Conservation (phyloP, 179 eudicot species). For the Beta macrorhiza region DNA sequence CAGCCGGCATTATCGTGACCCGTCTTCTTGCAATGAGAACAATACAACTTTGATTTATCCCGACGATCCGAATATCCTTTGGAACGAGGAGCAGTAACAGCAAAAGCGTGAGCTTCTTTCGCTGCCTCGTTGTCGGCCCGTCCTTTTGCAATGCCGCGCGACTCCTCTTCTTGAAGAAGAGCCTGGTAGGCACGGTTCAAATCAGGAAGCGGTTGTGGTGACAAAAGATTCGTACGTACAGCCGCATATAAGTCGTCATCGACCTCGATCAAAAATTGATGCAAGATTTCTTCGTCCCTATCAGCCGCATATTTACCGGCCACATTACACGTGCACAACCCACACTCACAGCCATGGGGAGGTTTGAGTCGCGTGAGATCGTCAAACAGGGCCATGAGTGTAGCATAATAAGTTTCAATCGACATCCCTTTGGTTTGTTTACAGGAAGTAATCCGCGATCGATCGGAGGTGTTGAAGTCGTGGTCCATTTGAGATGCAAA, state of each 20-base stretch:
- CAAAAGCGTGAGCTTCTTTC: not conserved
- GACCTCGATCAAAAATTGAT: too few species aligned
- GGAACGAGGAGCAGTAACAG: not conserved
- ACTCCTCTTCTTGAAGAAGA: too few species aligned
- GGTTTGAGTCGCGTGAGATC: not conserved
- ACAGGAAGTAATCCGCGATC: not conserved
- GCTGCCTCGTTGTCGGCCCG: not conserved
- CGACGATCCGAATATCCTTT: not conserved
- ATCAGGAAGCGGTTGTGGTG: too few species aligned
- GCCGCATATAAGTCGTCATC: too few species aligned
- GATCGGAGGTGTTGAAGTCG: not conserved
- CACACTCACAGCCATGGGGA: too few species aligned
- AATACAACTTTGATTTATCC: not conserved
- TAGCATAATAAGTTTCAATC: too few species aligned
- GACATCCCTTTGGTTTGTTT: not conserved
- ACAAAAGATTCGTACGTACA: too few species aligned
- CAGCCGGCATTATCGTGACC: not conserved
- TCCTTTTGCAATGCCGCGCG: too few species aligned
- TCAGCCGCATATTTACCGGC: too few species aligned
- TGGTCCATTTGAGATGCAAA: not conserved
- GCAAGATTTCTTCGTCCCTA: too few species aligned
- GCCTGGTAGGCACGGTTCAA: too few species aligned
- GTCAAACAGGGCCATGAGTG: not conserved
- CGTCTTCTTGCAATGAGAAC: not conserved
- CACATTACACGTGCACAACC: too few species aligned